phyloP scores from a whole-genome alignment of 2,329 filamentous ascomycete species.

The Pyrenochaeta sp. region DNA sequence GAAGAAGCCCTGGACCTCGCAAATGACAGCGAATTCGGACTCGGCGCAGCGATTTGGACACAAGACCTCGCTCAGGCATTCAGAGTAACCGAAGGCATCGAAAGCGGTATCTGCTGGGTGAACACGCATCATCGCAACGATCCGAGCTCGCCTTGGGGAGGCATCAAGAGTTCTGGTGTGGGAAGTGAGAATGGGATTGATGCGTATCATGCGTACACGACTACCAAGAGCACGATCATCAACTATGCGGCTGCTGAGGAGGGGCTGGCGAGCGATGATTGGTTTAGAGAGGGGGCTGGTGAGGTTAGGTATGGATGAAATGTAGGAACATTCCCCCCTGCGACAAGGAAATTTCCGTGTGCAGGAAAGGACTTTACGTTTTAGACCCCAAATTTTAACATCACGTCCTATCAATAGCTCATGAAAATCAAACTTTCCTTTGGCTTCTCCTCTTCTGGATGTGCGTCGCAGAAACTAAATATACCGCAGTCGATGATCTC shows the following conservation, averaged over 20 bases:
- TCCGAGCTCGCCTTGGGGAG: conserved; percentile 74
- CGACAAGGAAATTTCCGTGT: too few relatives aligned
- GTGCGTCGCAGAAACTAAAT: too few relatives aligned
- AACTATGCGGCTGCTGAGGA: conserved; percentile 70
- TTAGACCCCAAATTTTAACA: too few relatives aligned
- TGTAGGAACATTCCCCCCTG: too few relatives aligned
- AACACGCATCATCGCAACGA: conserved; percentile 74
- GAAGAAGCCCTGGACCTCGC: conserved; percentile 56
- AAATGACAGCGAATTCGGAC: conserved; percentile 59
- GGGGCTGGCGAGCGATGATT: conserved; percentile 64
- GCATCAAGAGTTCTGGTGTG: conserved; percentile 67
- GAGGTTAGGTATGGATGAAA: conserved; percentile 67
- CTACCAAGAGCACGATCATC: conserved; percentile 71
- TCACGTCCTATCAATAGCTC: too few relatives aligned
- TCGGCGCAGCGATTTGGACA: conserved; percentile 61
- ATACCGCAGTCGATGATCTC: too few relatives aligned
- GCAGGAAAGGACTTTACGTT: too few relatives aligned
- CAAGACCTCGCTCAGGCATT: conserved; percentile 58
- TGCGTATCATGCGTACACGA: conserved; percentile 54
- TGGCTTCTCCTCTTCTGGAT: too few relatives aligned
- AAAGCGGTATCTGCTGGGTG: conserved; percentile 58
- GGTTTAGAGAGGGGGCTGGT: conserved; percentile 68
- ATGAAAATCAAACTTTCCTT: too few relatives aligned
- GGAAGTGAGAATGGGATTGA: conserved; percentile 76
- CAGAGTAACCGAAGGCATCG: conserved; percentile 55